Evolutionary conservation across 257 asterid species (phyloP).

Genomic region (Solanum appendiculatum): DNA sequence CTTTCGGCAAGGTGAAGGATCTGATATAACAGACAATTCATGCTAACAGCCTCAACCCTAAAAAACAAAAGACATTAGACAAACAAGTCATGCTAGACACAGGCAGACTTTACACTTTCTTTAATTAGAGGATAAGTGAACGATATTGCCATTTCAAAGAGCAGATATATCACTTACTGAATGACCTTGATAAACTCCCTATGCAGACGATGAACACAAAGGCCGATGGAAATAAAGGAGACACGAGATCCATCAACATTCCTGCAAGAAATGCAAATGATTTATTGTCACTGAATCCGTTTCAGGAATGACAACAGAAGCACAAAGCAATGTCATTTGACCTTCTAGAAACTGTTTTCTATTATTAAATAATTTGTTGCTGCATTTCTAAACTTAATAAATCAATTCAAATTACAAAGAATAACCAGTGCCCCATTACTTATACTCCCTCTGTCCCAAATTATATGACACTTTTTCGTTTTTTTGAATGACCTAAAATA

Average conservation of each 20-base stretch:
- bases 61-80: background rate
- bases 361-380: background rate
- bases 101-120: background rate
- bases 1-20: background rate
- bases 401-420: background rate
- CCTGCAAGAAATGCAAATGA: slow-evolving; percentile 42
- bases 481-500: background rate
- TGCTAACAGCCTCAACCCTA: background rate
- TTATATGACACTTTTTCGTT: background rate
- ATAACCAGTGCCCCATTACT: background rate
- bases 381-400: background rate
- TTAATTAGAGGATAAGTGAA: background rate
- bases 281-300: background rate
- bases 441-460: background rate
- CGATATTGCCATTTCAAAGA: background rate
- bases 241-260: slow-evolving; percentile 97
- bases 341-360: background rate
- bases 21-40: background rate
- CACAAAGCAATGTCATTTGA: background rate
- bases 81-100: background rate
- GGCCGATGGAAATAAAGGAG: slow-evolving; percentile 90
- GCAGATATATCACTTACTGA: slow-evolving; percentile 56
- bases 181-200: slow-evolving; percentile 95
- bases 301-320: background rate
- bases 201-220: slow-evolving; percentile 74